Evolutionary conservation across 208 protist species (phyloP).

Genomic region (Leishmania braziliensis): DNA sequence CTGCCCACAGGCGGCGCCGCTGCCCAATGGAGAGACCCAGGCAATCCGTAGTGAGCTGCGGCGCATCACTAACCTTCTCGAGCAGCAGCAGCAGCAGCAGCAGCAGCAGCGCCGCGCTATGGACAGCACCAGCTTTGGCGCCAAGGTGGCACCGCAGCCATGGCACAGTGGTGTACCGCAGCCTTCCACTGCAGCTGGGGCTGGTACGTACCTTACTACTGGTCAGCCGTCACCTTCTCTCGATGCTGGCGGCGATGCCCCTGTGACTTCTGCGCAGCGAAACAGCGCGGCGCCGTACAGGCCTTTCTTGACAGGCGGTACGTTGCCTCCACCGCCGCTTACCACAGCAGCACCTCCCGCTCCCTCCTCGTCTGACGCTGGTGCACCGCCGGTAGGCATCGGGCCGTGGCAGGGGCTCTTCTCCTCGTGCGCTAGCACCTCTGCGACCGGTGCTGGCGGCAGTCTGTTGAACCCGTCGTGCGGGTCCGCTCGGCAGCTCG

Average conservation of each 20-base stretch:
- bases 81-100: slow-evolving; percentile 27
- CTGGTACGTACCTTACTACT: slow-evolving; percentile 36
- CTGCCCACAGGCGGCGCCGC: slow-evolving; percentile 7
- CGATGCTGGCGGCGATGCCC: background rate
- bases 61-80: slow-evolving; percentile 24
- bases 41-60: slow-evolving; percentile 32
- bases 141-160: background rate
- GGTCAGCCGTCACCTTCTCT: slow-evolving; percentile 15
- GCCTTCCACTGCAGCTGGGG: slow-evolving; percentile 9
- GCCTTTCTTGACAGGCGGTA: slow-evolving; percentile 17
- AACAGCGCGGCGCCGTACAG: background rate
- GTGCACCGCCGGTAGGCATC: background rate
- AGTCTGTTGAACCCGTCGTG: background rate
- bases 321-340: slow-evolving; percentile 22
- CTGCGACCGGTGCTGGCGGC: background rate
- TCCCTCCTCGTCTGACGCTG: background rate
- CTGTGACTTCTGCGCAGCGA: background rate
- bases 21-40: slow-evolving; percentile 17
- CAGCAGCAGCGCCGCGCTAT: slow-evolving; percentile 11
- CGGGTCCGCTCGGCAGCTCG: background rate
- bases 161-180: background rate
- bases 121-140: background rate
- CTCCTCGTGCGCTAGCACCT: background rate
- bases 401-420: slow-evolving; percentile 16
- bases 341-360: slow-evolving; percentile 7